Conservation (phyloP, 2,329 filamentous ascomycete genomes). For the Zymoseptoria crescenta region DNA sequence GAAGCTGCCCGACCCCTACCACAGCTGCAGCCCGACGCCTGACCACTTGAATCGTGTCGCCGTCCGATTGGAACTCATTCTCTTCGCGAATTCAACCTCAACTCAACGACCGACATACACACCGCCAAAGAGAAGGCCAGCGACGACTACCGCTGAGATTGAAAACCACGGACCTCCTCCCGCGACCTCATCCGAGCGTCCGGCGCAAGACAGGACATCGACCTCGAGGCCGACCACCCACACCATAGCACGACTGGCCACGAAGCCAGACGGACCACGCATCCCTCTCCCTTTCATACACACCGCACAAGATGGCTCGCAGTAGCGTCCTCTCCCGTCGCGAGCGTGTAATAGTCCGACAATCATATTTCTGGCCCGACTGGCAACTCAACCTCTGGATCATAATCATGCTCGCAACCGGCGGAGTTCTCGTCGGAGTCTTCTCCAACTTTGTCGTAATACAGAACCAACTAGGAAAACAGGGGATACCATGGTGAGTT, state of each 20-base stretch:
- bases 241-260: not conserved
- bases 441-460: conserved; percentile 54
- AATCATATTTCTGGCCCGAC: conserved; percentile 58
- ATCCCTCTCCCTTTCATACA: not conserved
- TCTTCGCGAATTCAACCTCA: not conserved
- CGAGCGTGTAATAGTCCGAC: conserved; percentile 36
- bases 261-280: not conserved
- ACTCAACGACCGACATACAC: not conserved
- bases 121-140: not conserved
- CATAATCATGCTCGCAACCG: conserved; percentile 52
- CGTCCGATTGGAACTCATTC: not conserved
- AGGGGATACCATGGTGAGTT: conserved; percentile 54
- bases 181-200: not conserved
- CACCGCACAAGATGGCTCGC: conserved; percentile 20
- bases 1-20: not conserved
- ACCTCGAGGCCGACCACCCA: not conserved
- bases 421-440: conserved; percentile 51
- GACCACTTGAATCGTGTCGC: not conserved
- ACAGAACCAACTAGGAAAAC: conserved; percentile 45
- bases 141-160: not conserved
- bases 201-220: not conserved
- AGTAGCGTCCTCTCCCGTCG: conserved; percentile 24
- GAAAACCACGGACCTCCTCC: not conserved
- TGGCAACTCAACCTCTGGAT: conserved; percentile 58
- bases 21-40: not conserved